Evolutionary conservation across 2,329 filamentous ascomycete species (phyloP), one percentile per base, ranked within the genome.

Genomic region (Trichoderma afroharzianum): DNA sequence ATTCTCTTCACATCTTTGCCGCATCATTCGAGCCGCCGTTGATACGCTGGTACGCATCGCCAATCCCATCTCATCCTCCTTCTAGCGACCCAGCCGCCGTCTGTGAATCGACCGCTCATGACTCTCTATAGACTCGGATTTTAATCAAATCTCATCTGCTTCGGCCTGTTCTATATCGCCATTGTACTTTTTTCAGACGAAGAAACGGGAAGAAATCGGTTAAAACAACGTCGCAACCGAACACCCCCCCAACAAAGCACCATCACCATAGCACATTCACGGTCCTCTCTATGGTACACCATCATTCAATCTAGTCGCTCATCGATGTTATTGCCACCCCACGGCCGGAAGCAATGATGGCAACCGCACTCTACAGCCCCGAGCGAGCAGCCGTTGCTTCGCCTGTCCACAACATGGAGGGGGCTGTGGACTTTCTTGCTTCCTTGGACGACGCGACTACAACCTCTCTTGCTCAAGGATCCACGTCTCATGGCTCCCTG

Each of bases 271-370:
- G 21, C 33, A 32, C 71, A 26, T 63, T 28, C 30, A 53, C 62
- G 68, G 68, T 59, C 68, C 72, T 72, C 77, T 77, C 79, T 80
- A 87, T 87, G 85, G 82, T 78, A 39, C 36, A 39, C 78, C 73
- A 75, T 72, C 76, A 75, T 76, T 74, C 74, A 72, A 72, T 73
- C 72, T 81, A 81, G 82, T 81, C 82, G 80, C 75, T 79, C 80
- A 79, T 83, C 80, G 76, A 78, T 81, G 82, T 79, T 81, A 79
- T 81, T 82, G 84, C 84, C 83, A 85, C 82, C 79, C 83, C 77
- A 84, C 85, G 84, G 85, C 84, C 81, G 74, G 77, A 63, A 79
- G 78, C 77, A 78, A 82, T 75, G 76, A 84, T 84, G 82, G 82
- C 82, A 79, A 81, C 82, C 73, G 76, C 80, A 58, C 68, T 62